A percentile compares a stretch with the other conserved stretches of the same genome.
These are phyloP conservation scores for Lophium mytilinum DNA, from an alignment of 495 filamentous ascomycete species.

Conservation along the genomic window DNA sequence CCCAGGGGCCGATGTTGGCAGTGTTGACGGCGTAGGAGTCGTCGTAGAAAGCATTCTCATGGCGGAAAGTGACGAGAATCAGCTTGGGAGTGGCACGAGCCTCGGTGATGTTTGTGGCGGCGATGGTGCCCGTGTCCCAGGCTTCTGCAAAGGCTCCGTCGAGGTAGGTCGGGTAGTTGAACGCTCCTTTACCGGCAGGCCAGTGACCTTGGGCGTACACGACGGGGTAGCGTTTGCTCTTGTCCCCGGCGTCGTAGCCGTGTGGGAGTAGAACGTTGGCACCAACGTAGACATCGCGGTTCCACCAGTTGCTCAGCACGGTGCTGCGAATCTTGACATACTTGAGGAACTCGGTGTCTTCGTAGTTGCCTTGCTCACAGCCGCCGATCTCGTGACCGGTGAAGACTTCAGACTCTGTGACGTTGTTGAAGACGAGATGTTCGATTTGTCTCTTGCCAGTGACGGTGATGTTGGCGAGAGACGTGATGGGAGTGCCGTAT, in stretches of 20 bases:
- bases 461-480: slow-evolving; percentile 8
- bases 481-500: slow-evolving; percentile 9
- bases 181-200: slow-evolving; percentile 7
- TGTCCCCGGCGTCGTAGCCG: slow-evolving; percentile 17
- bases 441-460: slow-evolving; percentile 5
- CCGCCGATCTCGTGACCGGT: slow-evolving; percentile 21
- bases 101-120: slow-evolving; percentile 4
- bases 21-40: slow-evolving; percentile 26
- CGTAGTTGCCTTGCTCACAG: slow-evolving; percentile 24
- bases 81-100: slow-evolving; percentile 16
- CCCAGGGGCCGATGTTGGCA: slow-evolving; percentile 24
- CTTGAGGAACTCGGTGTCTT: slow-evolving; percentile 15
- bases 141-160: background rate
- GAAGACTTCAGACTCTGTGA: slow-evolving; percentile 1
- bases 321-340: slow-evolving; percentile 23
- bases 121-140: slow-evolving; percentile 17
- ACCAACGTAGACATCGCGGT: slow-evolving; percentile 23
- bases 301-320: slow-evolving; percentile 15
- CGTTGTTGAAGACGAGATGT: slow-evolving; percentile 14
- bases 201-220: slow-evolving; percentile 19
- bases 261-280: slow-evolving; percentile 17
- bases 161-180: background rate
- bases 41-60: slow-evolving; percentile 22
- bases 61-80: slow-evolving; percentile 22
- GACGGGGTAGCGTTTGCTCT: slow-evolving; percentile 14